These are phyloP conservation scores for Debaryomyces maramus DNA, from an alignment of 805 yeast species.

Conservation along the genomic window DNA sequence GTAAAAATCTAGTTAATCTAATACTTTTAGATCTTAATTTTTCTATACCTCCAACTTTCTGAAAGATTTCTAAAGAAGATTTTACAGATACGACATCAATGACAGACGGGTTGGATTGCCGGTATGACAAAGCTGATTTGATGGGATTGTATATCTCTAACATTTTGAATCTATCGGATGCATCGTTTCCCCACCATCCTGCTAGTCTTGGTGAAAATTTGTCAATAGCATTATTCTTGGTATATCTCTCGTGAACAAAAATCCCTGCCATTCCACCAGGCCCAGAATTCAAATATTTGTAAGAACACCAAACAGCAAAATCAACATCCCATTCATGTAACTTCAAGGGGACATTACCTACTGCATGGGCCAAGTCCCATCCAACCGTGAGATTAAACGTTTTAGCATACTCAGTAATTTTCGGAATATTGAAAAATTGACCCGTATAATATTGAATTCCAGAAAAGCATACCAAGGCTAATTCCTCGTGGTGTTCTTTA, in stretches of 20 bases:
- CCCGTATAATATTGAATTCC: constrained; percentile 95
- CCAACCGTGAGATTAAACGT: constrained; percentile 60
- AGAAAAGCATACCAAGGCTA: constrained; percentile 77
- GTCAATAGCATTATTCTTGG: constrained; percentile 26
- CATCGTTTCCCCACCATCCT: constrained; percentile 97
- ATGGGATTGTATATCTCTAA: constrained; percentile 74
- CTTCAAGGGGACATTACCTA: constrained; percentile 75
- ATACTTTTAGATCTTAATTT: constrained; percentile 56
- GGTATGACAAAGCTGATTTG: constrained; percentile 80
- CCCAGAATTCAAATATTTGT: constrained; percentile 87
- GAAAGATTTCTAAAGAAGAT: constrained; percentile 62
- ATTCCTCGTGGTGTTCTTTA: constrained; percentile 52
- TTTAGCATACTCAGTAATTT: constrained; percentile 68
- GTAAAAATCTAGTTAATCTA: constrained; percentile 57
- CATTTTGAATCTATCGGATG: constrained; percentile 74
- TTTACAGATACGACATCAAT: constrained; percentile 75
- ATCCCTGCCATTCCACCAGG: constrained; percentile 93
- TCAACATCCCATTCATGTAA: constrained; percentile 90
- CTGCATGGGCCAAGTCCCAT: constrained; percentile 96
- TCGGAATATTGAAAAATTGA: constrained; percentile 72
- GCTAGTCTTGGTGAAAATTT: constrained; percentile 67
- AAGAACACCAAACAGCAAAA: constrained; percentile 93
- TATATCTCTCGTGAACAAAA: constrained; percentile 62
- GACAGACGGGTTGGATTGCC: constrained; percentile 90
- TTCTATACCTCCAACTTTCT: constrained; percentile 62